These are phyloP conservation scores for Xylaria sp. DNA, from an alignment of 495 filamentous ascomycete species.

Conservation along the genomic window DNA sequence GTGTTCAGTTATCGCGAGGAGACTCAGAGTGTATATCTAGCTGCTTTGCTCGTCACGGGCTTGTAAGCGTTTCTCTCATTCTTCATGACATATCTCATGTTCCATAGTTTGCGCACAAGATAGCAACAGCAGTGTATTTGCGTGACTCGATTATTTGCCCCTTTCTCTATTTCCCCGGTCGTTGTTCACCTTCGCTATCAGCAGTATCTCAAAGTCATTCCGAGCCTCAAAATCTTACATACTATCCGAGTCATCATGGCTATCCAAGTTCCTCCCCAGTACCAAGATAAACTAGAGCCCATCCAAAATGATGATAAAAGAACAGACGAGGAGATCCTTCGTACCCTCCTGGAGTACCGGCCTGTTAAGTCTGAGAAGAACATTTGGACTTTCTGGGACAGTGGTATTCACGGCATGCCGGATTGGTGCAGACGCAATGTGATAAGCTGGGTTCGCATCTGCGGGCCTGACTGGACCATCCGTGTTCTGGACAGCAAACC, in stretches of 20 bases:
- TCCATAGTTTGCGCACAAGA: neutral
- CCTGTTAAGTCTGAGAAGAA: slow-evolving; percentile 43
- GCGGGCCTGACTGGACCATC: slow-evolving; percentile 21
- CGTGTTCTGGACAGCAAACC: slow-evolving; percentile 9
- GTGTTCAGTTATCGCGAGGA: neutral
- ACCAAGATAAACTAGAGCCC: slow-evolving; percentile 12
- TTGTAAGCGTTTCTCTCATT: neutral
- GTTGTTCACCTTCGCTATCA: too few species aligned
- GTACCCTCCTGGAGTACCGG: neutral
- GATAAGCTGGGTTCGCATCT: slow-evolving; percentile 28
- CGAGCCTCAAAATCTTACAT: neutral
- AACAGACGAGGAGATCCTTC: slow-evolving; percentile 19
- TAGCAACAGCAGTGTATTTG: neutral
- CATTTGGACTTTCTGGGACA: slow-evolving; percentile 44
- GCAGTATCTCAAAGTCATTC: neutral
- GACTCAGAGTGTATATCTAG: neutral
- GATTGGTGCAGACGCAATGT: slow-evolving; percentile 40
- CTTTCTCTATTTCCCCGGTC: neutral
- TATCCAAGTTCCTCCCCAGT: slow-evolving; percentile 8
- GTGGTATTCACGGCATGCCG: slow-evolving; percentile 37
- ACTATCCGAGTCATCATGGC: neutral
- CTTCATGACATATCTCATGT: neutral
- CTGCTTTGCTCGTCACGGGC: slow-evolving; percentile 1
- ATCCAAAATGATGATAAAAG: slow-evolving; percentile 8
- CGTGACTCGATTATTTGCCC: neutral